Base-by-base conservation (phyloP, 1,139 yeast species). In the Yarrowia galli region DNA sequence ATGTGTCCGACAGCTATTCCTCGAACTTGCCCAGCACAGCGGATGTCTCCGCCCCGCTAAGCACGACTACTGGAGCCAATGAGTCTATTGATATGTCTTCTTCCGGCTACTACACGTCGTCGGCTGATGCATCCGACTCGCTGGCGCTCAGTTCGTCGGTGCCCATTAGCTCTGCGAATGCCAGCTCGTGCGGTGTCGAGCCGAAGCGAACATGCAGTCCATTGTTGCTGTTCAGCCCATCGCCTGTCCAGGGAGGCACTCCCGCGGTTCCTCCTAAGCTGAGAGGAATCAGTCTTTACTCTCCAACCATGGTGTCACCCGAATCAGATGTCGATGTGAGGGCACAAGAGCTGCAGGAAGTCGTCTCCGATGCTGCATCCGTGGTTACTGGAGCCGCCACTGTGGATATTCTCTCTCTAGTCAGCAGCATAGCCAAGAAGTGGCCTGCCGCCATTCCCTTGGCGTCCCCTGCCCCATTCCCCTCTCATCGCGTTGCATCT, bases 401-500 rank as follows among this genome's bases (percentile, higher is more conserved):
- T 23, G 61, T 54, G 28, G 46, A 38, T 7, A 16, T 23, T 40
- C 35, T 54, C 7, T 3, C 28, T 25, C 7, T 10, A 20, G 32
- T 1, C 46, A 40, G 22, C 15, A 5, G 12, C 61, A 54, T 16
- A 16, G 13, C n/a, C n/a, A 35, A 35, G 42, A 35, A 9, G 38
- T 4, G 23, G 15, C 46, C 23, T 1, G 23, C 25, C 1, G 46
- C 28, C 18, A 54, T 54, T 25, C 20, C 43, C 4, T 10, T 36
- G 58, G 32, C 13, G 20, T 40, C 61, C 2, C 61, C 61, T 25
- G 61, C 61, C 2, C 61, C 61, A 6, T 54, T 54, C 45, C 61
- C 61, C 7, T 54, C 61, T 10, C 46, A 23, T 25, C 45, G 61
- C 2, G 46, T 40, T 9, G 22, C 61, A 22, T 25, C 46, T 23